A percentile compares a stretch with the other conserved stretches of the same genome.
phyloP scores from a whole-genome alignment of 495 filamentous ascomycete genomes.

The Physcia stellaris region DNA sequence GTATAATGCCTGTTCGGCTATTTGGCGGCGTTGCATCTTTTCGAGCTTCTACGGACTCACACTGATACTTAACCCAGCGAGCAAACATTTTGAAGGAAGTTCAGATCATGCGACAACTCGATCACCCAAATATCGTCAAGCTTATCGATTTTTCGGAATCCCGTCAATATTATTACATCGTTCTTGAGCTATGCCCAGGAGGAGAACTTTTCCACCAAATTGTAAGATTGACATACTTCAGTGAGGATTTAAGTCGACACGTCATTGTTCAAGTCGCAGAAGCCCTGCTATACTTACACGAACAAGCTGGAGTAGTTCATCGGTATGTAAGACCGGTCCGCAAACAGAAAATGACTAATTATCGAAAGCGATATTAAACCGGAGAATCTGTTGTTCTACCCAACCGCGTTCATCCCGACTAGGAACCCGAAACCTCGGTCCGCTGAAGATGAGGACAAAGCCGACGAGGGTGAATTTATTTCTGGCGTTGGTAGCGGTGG shows the following conservation, averaged over 20 bases:
- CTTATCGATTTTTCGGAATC: conserved; percentile 90
- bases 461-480: conserved; percentile 90
- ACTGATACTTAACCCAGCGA: conserved; percentile 43
- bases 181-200: conserved; percentile 87
- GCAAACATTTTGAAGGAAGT: conserved; percentile 97
- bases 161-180: conserved; percentile 89
- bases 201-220: conserved; percentile 98
- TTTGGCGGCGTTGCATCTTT: background rate
- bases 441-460: conserved; percentile 92
- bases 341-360: too few relatives aligned
- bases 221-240: conserved; percentile 95
- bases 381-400: conserved; percentile 90
- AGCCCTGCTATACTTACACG: conserved; percentile 86
- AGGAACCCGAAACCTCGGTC: conserved; percentile 63
- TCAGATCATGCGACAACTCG: conserved; percentile 92
- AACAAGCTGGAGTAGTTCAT: conserved; percentile 89
- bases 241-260: conserved; percentile 85
- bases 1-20: background rate
- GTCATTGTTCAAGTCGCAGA: conserved; percentile 90
- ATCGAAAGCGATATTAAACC: conserved; percentile 85
- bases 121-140: conserved; percentile 90
- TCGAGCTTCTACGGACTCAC: conserved; percentile 5
- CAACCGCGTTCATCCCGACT: conserved; percentile 65
- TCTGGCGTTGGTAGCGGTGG: conserved; percentile 74
- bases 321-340: conserved; percentile 51